phyloP scores from a whole-genome alignment of 2,329 filamentous ascomycete genomes.

The Aotearoamyces nothofagi region DNA sequence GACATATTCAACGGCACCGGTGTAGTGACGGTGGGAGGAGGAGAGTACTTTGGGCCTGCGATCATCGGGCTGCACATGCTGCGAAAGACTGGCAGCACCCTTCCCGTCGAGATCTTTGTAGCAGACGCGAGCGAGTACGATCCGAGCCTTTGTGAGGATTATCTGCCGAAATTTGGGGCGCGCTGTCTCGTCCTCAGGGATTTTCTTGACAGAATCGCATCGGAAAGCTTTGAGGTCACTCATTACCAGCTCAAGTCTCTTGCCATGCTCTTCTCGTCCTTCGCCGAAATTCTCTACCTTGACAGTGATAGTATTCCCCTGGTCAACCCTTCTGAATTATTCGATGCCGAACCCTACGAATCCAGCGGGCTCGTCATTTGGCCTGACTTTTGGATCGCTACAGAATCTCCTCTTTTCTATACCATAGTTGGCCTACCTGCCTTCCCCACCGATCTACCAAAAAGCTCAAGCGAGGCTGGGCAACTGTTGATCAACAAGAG shows the following conservation, averaged over 20 bases:
- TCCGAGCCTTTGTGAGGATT: slow-evolving; percentile 20
- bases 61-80: slow-evolving; percentile 26
- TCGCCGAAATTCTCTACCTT: slow-evolving; percentile 31
- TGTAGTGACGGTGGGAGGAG: slow-evolving; percentile 26
- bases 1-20: too few species aligned
- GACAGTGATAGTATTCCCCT: slow-evolving; percentile 31
- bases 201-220: slow-evolving; percentile 21
- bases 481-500: slow-evolving; percentile 28
- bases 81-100: slow-evolving; percentile 20
- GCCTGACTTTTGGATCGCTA: slow-evolving; percentile 30
- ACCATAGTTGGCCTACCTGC: slow-evolving; percentile 23
- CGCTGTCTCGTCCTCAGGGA: slow-evolving; percentile 25
- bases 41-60: slow-evolving; percentile 21
- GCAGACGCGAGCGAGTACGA: slow-evolving; percentile 22
- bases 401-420: slow-evolving; percentile 23
- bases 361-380: slow-evolving; percentile 26
- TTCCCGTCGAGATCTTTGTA: slow-evolving; percentile 27
- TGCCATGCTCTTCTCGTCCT: slow-evolving; percentile 31
- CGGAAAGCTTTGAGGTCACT: slow-evolving; percentile 19
- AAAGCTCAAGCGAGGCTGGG: slow-evolving; percentile 26
- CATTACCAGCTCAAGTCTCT: slow-evolving; percentile 32
- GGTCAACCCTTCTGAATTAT: slow-evolving; percentile 24
- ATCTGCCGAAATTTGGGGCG: slow-evolving; percentile 23
- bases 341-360: slow-evolving; percentile 25
- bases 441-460: slow-evolving; percentile 21